Conservation (phyloP, 495 filamentous ascomycete genomes). For the Pseudevernia furfuracea region DNA sequence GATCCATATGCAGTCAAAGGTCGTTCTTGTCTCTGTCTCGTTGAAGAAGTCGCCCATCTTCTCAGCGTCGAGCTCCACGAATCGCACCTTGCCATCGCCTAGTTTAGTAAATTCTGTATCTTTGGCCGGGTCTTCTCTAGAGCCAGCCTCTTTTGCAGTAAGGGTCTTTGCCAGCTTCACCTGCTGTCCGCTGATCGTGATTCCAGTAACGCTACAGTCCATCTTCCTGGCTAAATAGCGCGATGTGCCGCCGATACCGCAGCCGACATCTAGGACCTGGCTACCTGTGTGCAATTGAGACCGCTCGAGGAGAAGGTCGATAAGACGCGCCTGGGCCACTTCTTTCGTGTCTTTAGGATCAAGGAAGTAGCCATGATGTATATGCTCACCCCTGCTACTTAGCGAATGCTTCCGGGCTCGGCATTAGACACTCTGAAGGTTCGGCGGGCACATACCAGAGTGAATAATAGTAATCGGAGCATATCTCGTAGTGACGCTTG, state of each 20-base stretch:
- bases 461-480: constrained; percentile 32
- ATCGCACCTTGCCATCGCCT: constrained; percentile 38
- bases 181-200: constrained; percentile 50
- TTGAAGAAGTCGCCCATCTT: constrained; percentile 47
- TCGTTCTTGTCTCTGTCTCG: constrained; percentile 19
- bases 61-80: constrained; percentile 52
- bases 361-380: constrained; percentile 53
- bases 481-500: constrained; percentile 50
- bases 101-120: constrained; percentile 30
- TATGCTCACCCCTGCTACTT: constrained; percentile 48
- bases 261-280: constrained; percentile 48
- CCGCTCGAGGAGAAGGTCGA: constrained; percentile 43
- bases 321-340: constrained; percentile 45
- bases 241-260: constrained; percentile 49
- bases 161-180: constrained; percentile 44
- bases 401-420: neutral
- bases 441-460: constrained; percentile 17
- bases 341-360: constrained; percentile 43
- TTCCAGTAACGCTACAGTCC: constrained; percentile 43
- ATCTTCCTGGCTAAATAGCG: constrained; percentile 43
- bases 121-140: too few relatives aligned
- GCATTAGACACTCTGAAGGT: neutral
- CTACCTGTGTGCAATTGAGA: constrained; percentile 31
- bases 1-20: constrained; percentile 52
- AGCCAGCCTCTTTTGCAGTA: constrained; percentile 29